Evolutionary conservation across 1,284 basidiomycete genomes (phyloP), one percentile per base, ranked within the genome.

Genomic region (Phellopilus nigrolimitatus): DNA sequence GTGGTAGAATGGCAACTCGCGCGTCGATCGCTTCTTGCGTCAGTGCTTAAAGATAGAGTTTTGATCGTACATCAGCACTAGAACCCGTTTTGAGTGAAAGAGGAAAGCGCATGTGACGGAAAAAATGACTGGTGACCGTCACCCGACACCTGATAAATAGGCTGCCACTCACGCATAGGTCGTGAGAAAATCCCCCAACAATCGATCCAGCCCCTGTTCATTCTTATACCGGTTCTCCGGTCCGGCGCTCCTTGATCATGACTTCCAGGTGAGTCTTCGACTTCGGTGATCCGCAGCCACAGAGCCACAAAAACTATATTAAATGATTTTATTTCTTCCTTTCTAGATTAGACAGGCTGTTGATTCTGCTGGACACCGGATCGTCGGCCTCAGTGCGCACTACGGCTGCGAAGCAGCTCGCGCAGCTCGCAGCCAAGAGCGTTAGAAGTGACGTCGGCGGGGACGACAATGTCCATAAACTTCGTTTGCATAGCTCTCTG

Each of bases 391-490:
- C 89, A 43, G 87, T 95, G 54, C 80, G 91, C 63, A 82, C 83
- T 56, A 94, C 93, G 13, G 93, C 94, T 3, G 93, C 93, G 7
- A 91, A 91, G 63, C 94, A 97, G 67, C 78, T 97, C 38, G 94
- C 91, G 1, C 89, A 94, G 61, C 78, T 95, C 52, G 92, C 93
- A 2, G 86, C 80, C 17, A 85, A 88, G 67, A 84, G 82, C 61
- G 80, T 93, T 57, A 80, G 84, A 61, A 80, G 78, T 59, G 90
- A 94, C 71, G 88, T 90, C 47, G 77, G 84, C 64, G 79, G 84
- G 58, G 89, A 91, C 59, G 84, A 91, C 55, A 83, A 87, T 64
- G 72, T 86, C 54, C 88, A 87, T 57, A 70, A 77, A 42, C 70
- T 62, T 50, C 76, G 81, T 44, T 78, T 79, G 54, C 78, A 84